Base-by-base conservation (phyloP, 2,329 filamentous ascomycete species). In the Furcasterigmium sp. region DNA sequence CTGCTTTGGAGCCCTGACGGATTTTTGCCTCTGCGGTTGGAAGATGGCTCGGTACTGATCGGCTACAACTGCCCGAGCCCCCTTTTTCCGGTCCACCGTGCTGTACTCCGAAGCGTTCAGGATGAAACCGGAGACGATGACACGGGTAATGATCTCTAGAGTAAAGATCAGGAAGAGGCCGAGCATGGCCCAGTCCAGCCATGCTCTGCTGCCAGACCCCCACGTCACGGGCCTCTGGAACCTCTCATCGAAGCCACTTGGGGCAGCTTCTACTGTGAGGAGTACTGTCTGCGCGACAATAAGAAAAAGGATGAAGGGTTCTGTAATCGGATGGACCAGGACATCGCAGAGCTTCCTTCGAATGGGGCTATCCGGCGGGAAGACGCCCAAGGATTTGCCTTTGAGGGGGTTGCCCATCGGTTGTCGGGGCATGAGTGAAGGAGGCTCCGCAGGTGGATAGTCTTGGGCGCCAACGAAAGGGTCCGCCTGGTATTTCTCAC, bases 71-170 rank as follows among this genome's bases (percentile, higher is more conserved):
- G 84, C 82, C 41, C 80, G 81, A 8, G 95, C 65, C 10, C 90
- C 87, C 25, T 84, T 73, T 51, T 84, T 79, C 42, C 87, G 80
- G 61, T 94, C 87, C 48, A 94, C 86, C 5, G 90, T 94, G 63
- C 88, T 95, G 63, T 96, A 96, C 59, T 96, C 91, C 8, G 81
- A 71, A 2, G 93, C 87, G 58, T 98, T 98, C 51, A 95, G 72
- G 25, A 98, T 74, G 54, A 98, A 86, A 1, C 93, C 94, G 1
- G 93, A 98, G 1, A 98, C 94, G 47, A 98, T 84, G 34, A 91
- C 84, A 43, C 91, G 85, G 47, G 87, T 82, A 43, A 85, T 69
- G 28, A 94, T 76, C 63, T 98, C 94, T 18, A 94, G 56, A 0
- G 91, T 95, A 60, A 97, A 98, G 39, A 98, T 78, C 45, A 85